Evolutionary conservation across 2,329 filamentous ascomycete genomes (phyloP).

Genomic region (Sclerotinia subarctica): DNA sequence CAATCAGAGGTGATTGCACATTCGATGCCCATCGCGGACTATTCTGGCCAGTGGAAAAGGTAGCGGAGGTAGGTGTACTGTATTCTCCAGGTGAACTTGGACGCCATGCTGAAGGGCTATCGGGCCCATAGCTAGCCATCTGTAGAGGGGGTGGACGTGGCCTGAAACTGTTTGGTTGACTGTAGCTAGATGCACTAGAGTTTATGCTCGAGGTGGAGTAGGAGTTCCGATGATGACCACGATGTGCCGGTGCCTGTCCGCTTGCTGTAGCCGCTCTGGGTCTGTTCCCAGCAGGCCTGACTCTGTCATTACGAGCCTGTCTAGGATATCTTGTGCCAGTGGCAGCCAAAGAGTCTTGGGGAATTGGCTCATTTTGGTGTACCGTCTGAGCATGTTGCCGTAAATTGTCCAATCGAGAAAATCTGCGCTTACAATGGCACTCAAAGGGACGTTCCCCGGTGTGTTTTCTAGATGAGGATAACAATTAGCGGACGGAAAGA

Average conservation of each 20-base stretch:
- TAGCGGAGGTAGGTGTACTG: slow-evolving; percentile 79
- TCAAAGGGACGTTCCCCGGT: slow-evolving; percentile 96
- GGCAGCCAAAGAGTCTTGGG: slow-evolving; percentile 86
- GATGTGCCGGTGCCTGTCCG: slow-evolving; percentile 65
- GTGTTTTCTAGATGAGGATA: slow-evolving; percentile 67
- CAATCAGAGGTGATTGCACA: slow-evolving; percentile 65
- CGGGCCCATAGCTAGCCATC: slow-evolving; percentile 70
- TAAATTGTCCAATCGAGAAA: slow-evolving; percentile 91
- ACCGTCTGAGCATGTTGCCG: slow-evolving; percentile 97
- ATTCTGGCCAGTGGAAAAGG: slow-evolving; percentile 71
- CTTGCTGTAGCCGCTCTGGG: slow-evolving; percentile 75
- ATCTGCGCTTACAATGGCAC: slow-evolving; percentile 89
- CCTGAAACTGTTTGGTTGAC: slow-evolving; percentile 57
- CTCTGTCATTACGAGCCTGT: slow-evolving; percentile 83
- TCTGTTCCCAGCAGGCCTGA: slow-evolving; percentile 68
- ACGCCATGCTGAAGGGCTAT: slow-evolving; percentile 48
- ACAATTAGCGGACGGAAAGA: slow-evolving; percentile 11
- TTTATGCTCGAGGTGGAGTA: slow-evolving; percentile 84
- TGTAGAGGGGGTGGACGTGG: slow-evolving; percentile 71
- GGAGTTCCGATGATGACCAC: slow-evolving; percentile 78
- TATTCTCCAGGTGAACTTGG: slow-evolving; percentile 69
- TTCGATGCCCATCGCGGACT: slow-evolving; percentile 72
- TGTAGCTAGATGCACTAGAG: slow-evolving; percentile 59
- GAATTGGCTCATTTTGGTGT: slow-evolving; percentile 96
- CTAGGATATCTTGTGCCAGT: slow-evolving; percentile 89